These are phyloP conservation scores for Staphylotrichum longicolle DNA, from an alignment of 495 filamentous ascomycete genomes.

Conservation along the genomic window DNA sequence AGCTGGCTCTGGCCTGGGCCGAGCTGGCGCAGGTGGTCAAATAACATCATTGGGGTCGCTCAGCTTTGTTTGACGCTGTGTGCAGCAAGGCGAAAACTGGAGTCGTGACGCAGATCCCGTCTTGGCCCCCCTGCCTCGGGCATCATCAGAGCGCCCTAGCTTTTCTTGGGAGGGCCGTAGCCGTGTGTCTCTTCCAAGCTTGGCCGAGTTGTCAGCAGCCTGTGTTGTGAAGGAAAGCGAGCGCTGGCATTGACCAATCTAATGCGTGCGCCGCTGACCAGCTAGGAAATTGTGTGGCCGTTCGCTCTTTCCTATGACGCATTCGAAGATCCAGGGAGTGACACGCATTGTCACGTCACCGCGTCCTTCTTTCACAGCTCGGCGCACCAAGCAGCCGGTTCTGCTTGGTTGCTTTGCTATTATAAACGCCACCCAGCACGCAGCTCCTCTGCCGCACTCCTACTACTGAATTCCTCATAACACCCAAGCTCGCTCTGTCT, in stretches of 20 bases:
- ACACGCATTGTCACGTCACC: slow-evolving; percentile 18
- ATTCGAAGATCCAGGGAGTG: neutral
- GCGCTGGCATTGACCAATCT: slow-evolving; percentile 9
- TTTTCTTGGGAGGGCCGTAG: neutral
- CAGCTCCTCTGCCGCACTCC: neutral
- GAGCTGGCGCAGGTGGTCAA: neutral
- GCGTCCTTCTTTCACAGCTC: neutral
- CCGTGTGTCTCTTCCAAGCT: no score
- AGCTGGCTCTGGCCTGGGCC: no score
- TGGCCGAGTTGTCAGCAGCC: no score
- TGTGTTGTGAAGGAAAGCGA: no score
- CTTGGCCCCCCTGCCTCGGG: neutral
- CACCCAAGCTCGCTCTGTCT: slow-evolving; percentile 3
- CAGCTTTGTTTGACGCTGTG: no score
- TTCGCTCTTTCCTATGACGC: slow-evolving; percentile 24
- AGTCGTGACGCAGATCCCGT: neutral
- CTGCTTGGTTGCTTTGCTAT: neutral
- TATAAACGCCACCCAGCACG: slow-evolving; percentile 17
- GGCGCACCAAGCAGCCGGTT: neutral
- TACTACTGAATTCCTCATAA: neutral
- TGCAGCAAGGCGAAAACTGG: neutral
- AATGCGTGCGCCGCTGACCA: no score
- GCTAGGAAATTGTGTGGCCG: slow-evolving; percentile 10
- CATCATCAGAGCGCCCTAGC: neutral
- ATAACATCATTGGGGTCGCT: no score